Percentiles rank a stretch among this genome's conserved stretches.
Conservation (phyloP, 2,329 filamentous ascomycete genomes). For the Tolypocladium ovalisporum region DNA sequence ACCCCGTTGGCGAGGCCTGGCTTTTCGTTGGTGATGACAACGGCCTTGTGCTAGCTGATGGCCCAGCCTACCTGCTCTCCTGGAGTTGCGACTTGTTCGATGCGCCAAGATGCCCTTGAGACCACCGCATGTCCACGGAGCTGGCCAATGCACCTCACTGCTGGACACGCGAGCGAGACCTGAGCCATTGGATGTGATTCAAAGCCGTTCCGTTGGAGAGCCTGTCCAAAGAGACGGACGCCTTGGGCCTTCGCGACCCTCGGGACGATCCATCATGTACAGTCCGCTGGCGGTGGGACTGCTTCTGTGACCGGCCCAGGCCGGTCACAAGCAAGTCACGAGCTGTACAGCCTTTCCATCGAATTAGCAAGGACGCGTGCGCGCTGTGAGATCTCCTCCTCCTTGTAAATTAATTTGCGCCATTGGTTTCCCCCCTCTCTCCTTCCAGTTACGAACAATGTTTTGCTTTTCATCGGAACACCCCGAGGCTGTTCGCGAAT, state of each 20-base stretch:
- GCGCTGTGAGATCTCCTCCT: background rate
- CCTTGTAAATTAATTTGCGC: background rate
- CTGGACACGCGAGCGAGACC: background rate
- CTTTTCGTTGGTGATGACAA: constrained; percentile 7
- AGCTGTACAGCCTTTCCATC: background rate
- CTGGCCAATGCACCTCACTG: background rate
- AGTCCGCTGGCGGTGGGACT: constrained; percentile 3
- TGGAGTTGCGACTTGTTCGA: constrained; percentile 1
- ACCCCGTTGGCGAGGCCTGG: constrained; percentile 1
- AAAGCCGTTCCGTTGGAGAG: background rate
- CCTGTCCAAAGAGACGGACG: background rate
- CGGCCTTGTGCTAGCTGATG: constrained; percentile 11
- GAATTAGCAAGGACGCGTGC: background rate
- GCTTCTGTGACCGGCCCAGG: background rate
- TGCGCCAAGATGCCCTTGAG: background rate
- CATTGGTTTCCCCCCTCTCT: background rate
- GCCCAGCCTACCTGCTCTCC: constrained; percentile 6
- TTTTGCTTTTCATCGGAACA: background rate
- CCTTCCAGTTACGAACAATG: background rate
- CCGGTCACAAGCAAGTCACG: background rate
- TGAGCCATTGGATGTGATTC: constrained; percentile 1
- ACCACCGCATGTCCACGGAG: background rate
- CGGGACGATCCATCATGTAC: constrained; percentile 5
- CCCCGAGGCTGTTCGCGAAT: background rate
- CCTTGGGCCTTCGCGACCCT: background rate